phyloP scores from a whole-genome alignment of 2,329 filamentous ascomycete genomes.

The Colletotrichum sp. region DNA sequence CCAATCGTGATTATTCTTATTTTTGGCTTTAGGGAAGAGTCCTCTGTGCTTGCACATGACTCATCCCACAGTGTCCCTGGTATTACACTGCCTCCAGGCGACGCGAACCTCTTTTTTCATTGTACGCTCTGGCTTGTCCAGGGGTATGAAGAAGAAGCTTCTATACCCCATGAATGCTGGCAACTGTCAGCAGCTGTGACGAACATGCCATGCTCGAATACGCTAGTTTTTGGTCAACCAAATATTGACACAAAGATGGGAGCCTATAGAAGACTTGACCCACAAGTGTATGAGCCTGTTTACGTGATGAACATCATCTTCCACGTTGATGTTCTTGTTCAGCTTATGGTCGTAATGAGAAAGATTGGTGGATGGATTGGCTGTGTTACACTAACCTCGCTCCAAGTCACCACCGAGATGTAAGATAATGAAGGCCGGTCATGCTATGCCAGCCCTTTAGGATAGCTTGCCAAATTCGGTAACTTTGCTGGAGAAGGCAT shows the following conservation, averaged over 20 bases:
- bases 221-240: too few species aligned
- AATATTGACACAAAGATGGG: too few species aligned
- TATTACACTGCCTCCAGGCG: conserved; percentile 77
- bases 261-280: too few species aligned
- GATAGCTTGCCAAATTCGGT: background rate
- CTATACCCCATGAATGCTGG: too few species aligned
- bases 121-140: conserved; percentile 56
- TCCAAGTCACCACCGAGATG: background rate
- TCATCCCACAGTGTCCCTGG: conserved; percentile 72
- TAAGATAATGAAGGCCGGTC: background rate
- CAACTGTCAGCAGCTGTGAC: background rate
- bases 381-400: too few species aligned
- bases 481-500: background rate
- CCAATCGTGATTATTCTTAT: conserved; percentile 83
- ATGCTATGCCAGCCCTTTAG: background rate
- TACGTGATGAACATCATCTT: too few species aligned
- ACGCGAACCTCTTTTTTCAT: conserved; percentile 71
- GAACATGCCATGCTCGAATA: too few species aligned
- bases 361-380: too few species aligned
- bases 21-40: conserved; percentile 62
- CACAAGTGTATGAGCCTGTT: too few species aligned
- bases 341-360: too few species aligned
- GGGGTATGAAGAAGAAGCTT: conserved; percentile 55
- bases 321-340: too few species aligned
- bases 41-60: conserved; percentile 78